A percentile compares a stretch with the other conserved stretches of the same genome.
Evolutionary conservation across 2,329 filamentous ascomycete genomes (phyloP).

Genomic region (Colletotrichum cordylinicola): DNA sequence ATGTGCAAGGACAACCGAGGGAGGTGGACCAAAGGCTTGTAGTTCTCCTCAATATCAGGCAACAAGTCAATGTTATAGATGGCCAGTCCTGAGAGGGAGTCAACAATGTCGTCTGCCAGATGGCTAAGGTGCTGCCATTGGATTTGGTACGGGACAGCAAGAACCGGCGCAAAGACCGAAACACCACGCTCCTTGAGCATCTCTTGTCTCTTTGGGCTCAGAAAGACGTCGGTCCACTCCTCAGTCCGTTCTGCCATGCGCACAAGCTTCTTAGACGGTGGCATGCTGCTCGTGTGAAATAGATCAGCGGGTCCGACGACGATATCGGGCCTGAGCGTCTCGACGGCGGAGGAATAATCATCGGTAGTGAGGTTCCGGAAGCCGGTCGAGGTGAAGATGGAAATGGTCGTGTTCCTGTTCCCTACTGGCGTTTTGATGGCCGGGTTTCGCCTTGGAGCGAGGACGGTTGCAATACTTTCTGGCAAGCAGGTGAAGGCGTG

Average conservation of each 20-base stretch:
- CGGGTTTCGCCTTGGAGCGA: constrained; percentile 80
- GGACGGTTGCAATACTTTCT: constrained; percentile 67
- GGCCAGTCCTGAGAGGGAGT: constrained; percentile 71
- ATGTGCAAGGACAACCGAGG: constrained; percentile 78
- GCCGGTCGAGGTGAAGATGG: constrained; percentile 85
- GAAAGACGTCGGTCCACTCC: constrained; percentile 76
- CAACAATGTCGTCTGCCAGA: constrained; percentile 67
- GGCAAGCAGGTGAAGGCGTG: constrained; percentile 80
- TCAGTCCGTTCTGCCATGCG: constrained; percentile 90
- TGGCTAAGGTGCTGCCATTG: constrained; percentile 83
- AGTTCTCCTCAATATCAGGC: constrained; percentile 65
- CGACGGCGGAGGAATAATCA: constrained; percentile 71
- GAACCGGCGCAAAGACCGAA: constrained; percentile 68
- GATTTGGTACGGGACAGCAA: constrained; percentile 76
- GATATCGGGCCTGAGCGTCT: constrained; percentile 78
- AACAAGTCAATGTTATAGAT: constrained; percentile 78
- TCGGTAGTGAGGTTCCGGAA: constrained; percentile 74
- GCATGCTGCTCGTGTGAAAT: constrained; percentile 47
- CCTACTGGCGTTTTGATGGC: constrained; percentile 74
- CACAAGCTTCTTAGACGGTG: constrained; percentile 74
- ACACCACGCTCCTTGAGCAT: constrained; percentile 34
- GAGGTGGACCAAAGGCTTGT: constrained; percentile 61
- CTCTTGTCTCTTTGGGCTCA: constrained; percentile 47
- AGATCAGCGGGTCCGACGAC: constrained; percentile 81
- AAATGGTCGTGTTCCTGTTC: constrained; percentile 74